Conservation (phyloP, 176 grass and related monocot genomes). For the Lolium perenne region DNA sequence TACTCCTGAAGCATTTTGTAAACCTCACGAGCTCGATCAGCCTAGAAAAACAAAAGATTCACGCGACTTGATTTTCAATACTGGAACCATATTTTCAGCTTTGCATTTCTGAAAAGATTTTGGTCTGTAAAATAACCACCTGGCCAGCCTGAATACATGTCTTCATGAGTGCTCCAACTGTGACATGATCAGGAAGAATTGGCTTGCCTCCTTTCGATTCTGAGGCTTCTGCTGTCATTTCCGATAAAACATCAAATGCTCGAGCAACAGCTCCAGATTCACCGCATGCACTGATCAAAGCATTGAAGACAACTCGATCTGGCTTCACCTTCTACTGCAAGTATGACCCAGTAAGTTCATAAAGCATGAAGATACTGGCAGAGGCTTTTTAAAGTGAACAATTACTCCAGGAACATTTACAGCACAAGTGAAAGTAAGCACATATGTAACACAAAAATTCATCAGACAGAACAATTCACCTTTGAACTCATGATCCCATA, state of each 20-base stretch:
- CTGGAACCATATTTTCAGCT: conserved; percentile 20
- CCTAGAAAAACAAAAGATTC: conserved; percentile 52
- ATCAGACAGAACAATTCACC: conserved; percentile 61
- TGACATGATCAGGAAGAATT: conserved; percentile 93
- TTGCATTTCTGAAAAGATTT: conserved; percentile 38
- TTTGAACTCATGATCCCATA: conserved; percentile 97
- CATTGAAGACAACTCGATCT: conserved; percentile 98
- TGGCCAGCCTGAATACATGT: conserved; percentile 85
- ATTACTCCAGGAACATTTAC: conserved; percentile 23
- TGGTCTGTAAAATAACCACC: conserved; percentile 53
- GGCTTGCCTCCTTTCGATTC: conserved; percentile 68
- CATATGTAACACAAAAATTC: conserved; percentile 35
- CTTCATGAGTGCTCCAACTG: conserved; percentile 90
- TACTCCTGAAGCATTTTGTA: conserved; percentile 95
- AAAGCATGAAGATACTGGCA: conserved; percentile 35
- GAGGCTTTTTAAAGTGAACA: conserved; percentile 1
- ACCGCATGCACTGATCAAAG: conserved; percentile 96
- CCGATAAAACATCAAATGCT: conserved; percentile 96
- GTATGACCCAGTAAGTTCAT: conserved; percentile 65
- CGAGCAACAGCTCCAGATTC: conserved; percentile 97
- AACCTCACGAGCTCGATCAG: conserved; percentile 79
- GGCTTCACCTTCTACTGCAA: conserved; percentile 99
- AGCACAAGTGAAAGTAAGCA: conserved; percentile 18
- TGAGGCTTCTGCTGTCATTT: conserved; percentile 79
- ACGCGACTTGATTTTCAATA: conserved; percentile 25